phyloP scores from a whole-genome alignment of 2,329 filamentous ascomycete species.

The Pseudogymnoascus sp. region DNA sequence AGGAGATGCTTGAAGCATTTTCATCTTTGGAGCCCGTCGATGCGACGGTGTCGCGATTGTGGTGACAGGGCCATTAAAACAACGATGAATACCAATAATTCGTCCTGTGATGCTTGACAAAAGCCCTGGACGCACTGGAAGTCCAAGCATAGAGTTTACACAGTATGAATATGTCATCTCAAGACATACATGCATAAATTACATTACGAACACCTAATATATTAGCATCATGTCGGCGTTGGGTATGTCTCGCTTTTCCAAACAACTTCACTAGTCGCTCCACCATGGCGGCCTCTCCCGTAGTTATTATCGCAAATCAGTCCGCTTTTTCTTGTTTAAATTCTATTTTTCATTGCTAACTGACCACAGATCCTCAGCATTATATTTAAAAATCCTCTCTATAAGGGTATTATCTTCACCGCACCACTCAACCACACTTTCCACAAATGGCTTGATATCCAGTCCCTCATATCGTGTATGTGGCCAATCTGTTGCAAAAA shows the following conservation, averaged over 20 bases:
- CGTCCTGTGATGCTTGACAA: neutral
- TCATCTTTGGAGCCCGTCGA: constrained; percentile 36
- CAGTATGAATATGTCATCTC: neutral
- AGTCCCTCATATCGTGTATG: constrained; percentile 52
- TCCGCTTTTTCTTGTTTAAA: neutral
- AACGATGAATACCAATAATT: neutral
- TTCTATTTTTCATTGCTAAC: constrained; percentile 11
- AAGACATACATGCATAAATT: neutral
- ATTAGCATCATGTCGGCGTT: neutral
- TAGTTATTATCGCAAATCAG: neutral
- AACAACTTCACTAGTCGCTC: neutral
- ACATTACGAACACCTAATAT: neutral
- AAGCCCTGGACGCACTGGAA: too few relatives aligned
- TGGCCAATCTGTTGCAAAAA: constrained; percentile 58
- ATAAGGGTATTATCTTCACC: constrained; percentile 35
- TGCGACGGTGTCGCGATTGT: constrained; percentile 27
- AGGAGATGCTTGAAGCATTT: constrained; percentile 37
- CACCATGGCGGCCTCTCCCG: neutral
- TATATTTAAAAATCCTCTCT: constrained; percentile 44
- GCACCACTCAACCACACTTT: constrained; percentile 46
- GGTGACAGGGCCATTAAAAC: neutral
- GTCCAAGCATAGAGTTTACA: neutral
- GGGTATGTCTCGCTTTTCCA: neutral
- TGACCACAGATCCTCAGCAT: constrained; percentile 45
- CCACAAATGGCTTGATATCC: constrained; percentile 46